Conservation (phyloP, 1,284 basidiomycete species). For the Tilletia setariae region DNA sequence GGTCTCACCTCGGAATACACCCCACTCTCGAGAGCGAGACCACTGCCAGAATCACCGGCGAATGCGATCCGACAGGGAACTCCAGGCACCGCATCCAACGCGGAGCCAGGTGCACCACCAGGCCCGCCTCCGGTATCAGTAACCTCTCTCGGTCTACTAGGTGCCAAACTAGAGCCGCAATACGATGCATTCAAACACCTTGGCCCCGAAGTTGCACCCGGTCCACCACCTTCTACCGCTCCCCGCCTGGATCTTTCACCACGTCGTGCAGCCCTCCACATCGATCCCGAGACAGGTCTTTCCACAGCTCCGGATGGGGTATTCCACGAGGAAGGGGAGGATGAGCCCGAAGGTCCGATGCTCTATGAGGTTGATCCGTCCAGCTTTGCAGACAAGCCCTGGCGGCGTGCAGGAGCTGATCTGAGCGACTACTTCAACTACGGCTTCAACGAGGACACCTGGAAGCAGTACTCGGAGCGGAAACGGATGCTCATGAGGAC, state of each 20-base stretch:
- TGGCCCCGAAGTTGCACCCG: conserved; percentile 23
- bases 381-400: conserved; percentile 74
- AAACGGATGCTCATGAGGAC: conserved; percentile 75
- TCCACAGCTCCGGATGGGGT: conserved; percentile 51
- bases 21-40: conserved; percentile 69
- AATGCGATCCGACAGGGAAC: conserved; percentile 19
- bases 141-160: conserved; percentile 4
- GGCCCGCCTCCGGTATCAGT: conserved; percentile 11
- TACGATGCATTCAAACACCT: neutral
- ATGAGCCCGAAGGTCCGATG: conserved; percentile 65
- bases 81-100: conserved; percentile 18
- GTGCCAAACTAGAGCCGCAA: conserved; percentile 11
- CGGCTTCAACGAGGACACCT: conserved; percentile 94
- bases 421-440: conserved; percentile 99
- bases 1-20: conserved; percentile 80
- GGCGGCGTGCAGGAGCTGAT: conserved; percentile 88
- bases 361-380: conserved; percentile 84
- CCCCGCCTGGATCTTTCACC: conserved; percentile 39
- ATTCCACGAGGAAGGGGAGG: conserved; percentile 44
- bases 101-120: conserved; percentile 17
- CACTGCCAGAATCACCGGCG: conserved; percentile 25
- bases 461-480: conserved; percentile 85
- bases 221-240: conserved; percentile 46
- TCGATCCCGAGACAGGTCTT: conserved; percentile 45
- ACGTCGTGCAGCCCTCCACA: conserved; percentile 35